Base-by-base conservation (phyloP, 2,329 filamentous ascomycete genomes). In the Neurospora crassa region DNA sequence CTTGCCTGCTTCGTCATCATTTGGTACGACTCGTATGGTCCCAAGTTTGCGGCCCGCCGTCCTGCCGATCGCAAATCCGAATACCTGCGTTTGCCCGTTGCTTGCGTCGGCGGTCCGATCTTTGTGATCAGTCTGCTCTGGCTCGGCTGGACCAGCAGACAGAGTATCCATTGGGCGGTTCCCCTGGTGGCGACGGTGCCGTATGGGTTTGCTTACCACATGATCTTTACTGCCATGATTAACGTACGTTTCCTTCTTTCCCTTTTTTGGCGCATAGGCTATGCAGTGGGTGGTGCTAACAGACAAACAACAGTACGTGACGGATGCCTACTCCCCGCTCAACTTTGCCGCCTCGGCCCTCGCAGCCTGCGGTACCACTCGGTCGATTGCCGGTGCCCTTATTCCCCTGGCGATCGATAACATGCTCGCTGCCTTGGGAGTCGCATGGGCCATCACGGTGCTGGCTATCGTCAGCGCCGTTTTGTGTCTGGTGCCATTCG, bases 401-500 rank as follows among this genome's bases (percentile, higher is more conserved):
- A 74, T 78, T 4, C 77, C 77, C 0, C 20, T 78, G 16, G 76
- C 75, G 0, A 72, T 77, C 3, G 74, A 76, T 63, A 74, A 74
- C 40, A 77, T 78, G 77, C 67, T 79, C 6, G 70, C 71, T 0
- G 72, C 71, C 6, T 68, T 80, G 40, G 78, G 77, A 0, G 76
- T 80, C 7, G 74, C 74, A 0, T 78, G 78, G 78, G 84, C 84
- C 2, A 86, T 84, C 47, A 84, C 81, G 68, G 69, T 87, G 63
- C 74, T 87, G 24, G 85, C 84, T 0, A 83, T 85, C 40, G 77
- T 86, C 70, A 83, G 82, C 69, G 72, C 84, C 4, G 79, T 76
- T 2, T 78, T 87, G 77, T 83, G 82, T 42, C 74, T 83, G 2
- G 83, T 87, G 67, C 85, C 85, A 2, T 86, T 87, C 76, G 79